Evolutionary conservation across 371 early-diverging fungal genomes (phyloP).

Genomic region (Rhizopus stolonifer): DNA sequence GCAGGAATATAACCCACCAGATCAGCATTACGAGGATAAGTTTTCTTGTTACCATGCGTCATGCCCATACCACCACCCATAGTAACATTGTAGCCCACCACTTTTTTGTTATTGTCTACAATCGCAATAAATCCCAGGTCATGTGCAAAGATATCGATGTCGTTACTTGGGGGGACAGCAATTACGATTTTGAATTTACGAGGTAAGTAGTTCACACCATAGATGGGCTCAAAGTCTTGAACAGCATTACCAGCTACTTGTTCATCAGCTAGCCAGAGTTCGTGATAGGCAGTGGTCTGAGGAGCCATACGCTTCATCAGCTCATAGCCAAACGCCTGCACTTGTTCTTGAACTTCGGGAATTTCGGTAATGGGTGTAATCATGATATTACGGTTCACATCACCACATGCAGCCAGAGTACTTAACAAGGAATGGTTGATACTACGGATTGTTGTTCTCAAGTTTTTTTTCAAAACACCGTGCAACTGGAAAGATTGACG

Average conservation of each 20-base stretch:
- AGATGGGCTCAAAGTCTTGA: constrained; percentile 86
- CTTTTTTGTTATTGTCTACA: constrained; percentile 60
- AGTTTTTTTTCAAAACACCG: constrained; percentile 87
- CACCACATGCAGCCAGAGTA: constrained; percentile 95
- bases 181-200: constrained; percentile 95
- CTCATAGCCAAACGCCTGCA: constrained; percentile 68
- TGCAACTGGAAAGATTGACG: constrained; percentile 96
- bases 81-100: constrained; percentile 89
- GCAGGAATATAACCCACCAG: constrained; percentile 77
- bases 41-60: constrained; percentile 96
- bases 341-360: constrained; percentile 76
- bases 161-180: constrained; percentile 93
- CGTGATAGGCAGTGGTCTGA: constrained; percentile 87
- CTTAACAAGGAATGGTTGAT: constrained; percentile 87
- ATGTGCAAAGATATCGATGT: constrained; percentile 93
- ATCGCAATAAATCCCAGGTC: constrained; percentile 93
- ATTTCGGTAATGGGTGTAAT: constrained; percentile 82
- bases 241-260: constrained; percentile 77
- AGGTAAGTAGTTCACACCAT: constrained; percentile 89
- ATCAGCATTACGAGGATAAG: constrained; percentile 85
- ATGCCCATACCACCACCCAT: constrained; percentile 97
- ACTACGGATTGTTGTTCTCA: constrained; percentile 82
- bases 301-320: constrained; percentile 80
- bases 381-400: constrained; percentile 96
- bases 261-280: constrained; percentile 93